Percentiles rank a stretch among this genome's conserved stretches.
These are phyloP conservation scores for Gastrodia elata DNA, from an alignment of 106 monocot genomes.

Conservation along the genomic window DNA sequence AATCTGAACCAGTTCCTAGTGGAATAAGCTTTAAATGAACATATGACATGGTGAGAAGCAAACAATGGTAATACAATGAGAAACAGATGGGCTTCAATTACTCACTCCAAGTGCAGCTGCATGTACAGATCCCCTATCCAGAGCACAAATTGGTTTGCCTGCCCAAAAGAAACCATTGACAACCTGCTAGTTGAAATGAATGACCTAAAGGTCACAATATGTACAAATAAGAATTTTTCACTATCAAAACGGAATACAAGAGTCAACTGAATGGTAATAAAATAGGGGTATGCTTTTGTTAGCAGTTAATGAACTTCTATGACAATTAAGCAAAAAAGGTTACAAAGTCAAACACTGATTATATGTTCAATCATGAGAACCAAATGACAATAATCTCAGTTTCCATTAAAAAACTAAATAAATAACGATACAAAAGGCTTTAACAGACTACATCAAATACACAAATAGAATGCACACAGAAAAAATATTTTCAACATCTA, in stretches of 20 bases:
- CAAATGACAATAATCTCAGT: neutral
- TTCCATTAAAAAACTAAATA: neutral
- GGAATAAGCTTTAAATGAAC: slow-evolving; percentile 79
- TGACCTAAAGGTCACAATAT: slow-evolving; percentile 1
- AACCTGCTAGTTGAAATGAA: slow-evolving; percentile 45
- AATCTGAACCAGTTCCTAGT: slow-evolving; percentile 95
- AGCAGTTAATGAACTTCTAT: neutral
- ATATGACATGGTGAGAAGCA: neutral
- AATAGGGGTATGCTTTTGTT: neutral
- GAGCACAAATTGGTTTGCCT: slow-evolving; percentile 38
- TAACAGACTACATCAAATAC: neutral
- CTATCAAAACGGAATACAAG: neutral
- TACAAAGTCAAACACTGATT: neutral
- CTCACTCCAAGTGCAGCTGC: slow-evolving; percentile 87
- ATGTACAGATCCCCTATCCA: slow-evolving; percentile 23
- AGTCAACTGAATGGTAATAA: neutral
- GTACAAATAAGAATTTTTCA: slow-evolving; percentile 1
- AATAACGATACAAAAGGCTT: neutral
- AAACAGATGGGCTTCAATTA: slow-evolving; percentile 11
- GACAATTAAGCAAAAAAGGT: neutral
- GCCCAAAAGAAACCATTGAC: slow-evolving; percentile 89
- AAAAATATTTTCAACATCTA: neutral
- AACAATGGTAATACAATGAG: neutral
- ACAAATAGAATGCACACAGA: neutral
- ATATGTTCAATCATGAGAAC: neutral